Evolutionary conservation across 176 grass and related monocot genomes (phyloP), one percentile per base, ranked within the genome.

Genomic region (Neostapfia colusana): DNA sequence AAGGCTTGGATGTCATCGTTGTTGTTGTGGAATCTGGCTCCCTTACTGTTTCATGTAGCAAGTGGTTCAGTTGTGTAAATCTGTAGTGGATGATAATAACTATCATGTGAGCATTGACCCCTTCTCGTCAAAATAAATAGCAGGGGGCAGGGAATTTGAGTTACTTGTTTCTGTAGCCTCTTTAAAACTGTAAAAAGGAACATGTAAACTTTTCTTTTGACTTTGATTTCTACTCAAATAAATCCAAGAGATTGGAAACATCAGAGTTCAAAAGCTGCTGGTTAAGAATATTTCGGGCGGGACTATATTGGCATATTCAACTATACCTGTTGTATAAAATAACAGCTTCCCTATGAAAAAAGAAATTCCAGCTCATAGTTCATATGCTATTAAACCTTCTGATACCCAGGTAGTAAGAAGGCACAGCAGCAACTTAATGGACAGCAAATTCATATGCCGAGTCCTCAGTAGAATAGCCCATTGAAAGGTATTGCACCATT

Each of bases 401-500:
- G 18, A 44, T 38, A 41, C 70, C 17, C 53, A 84, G 82, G 82
- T 5, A 77, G 43, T 53, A 78, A 77, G 56, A 84, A 77, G 74
- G 40, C 12, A 0, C 57, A 84, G 9, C 57, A 72, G 18, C 74
- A 78, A 72, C 15, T 37, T 34, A 66, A 73, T 2, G 24, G 46
- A 42, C 13, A 26, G 9, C n/a, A 27, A 1, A 9, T 58, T 56
- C 1, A 37, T 64, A 65, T 31, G 66, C 35, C 1, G 43, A 34
- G 20, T 51, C 72, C 2, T 84, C 74, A 9, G 36, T 84, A 78
- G 74, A 84, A 8, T 72, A 71, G 45, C 18, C 36, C 37, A 72
- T 71, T 84, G 45, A 55, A 10, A 23, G 67, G 82, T 85, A 73
- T 73, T 24, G 37, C 18, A 40, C 36, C 44, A 36, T 27, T 2